Percentiles rank a stretch among this genome's conserved stretches.
Conservation (phyloP, 2,329 filamentous ascomycete species). For the Dactylellina parvicollis region DNA sequence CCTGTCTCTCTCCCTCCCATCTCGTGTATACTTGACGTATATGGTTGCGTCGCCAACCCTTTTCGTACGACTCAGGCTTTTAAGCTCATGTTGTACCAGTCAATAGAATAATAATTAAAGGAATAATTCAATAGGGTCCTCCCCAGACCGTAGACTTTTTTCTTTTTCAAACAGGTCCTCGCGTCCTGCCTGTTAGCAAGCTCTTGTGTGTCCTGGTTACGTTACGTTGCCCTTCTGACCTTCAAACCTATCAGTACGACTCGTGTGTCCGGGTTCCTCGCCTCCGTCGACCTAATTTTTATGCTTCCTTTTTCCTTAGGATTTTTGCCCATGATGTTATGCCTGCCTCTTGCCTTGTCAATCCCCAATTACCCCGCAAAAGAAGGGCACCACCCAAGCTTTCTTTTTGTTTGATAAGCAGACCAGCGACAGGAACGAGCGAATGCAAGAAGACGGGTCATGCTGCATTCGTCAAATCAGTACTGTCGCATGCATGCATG, state of each 20-base stretch:
- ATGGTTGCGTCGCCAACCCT: conserved; percentile 9
- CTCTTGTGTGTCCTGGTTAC: conserved; percentile 25
- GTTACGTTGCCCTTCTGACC: conserved; percentile 51
- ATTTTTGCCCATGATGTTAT: conserved; percentile 23
- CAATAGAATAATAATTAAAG: too few species aligned
- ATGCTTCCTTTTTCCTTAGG: conserved; percentile 9
- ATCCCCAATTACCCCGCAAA: conserved; percentile 45
- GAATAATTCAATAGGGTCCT: too few species aligned
- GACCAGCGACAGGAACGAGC: conserved; percentile 19
- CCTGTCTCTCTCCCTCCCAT: conserved; percentile 8
- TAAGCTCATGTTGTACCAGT: conserved; percentile 12
- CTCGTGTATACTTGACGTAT: conserved; percentile 24
- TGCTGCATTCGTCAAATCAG: conserved; percentile 43
- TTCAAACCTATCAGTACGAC: conserved; percentile 43
- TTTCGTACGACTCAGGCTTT: conserved; percentile 9
- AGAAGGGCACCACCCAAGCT: background rate
- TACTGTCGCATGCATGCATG: conserved; percentile 36
- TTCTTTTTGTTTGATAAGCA: conserved; percentile 26
- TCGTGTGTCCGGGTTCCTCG: conserved; percentile 52
- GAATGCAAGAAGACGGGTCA: conserved; percentile 23
- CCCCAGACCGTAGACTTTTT: background rate
- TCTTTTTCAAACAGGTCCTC: conserved; percentile 16
- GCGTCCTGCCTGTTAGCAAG: background rate
- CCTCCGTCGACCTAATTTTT: conserved; percentile 20
- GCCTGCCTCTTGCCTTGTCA: conserved; percentile 4